These are phyloP conservation scores for Ophiostoma ips DNA, from an alignment of 2,329 filamentous ascomycete genomes.

Conservation along the genomic window DNA sequence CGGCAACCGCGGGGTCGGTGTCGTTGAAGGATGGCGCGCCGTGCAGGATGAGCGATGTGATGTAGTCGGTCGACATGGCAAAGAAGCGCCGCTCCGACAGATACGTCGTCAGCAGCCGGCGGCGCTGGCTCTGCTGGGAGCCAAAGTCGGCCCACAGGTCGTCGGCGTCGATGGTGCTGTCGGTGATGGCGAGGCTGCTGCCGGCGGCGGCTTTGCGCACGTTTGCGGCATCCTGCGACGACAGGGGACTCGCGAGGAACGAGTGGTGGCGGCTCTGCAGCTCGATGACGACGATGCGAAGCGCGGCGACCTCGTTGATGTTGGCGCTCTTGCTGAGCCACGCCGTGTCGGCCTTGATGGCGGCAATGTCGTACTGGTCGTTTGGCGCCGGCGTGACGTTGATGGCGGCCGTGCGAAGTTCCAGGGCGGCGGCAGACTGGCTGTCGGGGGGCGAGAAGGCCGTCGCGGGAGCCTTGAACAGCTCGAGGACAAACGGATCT, in stretches of 20 bases:
- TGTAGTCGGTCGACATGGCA: constrained; percentile 46
- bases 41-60: constrained; percentile 33
- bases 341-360: constrained; percentile 70
- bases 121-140: constrained; percentile 45
- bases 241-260: constrained; percentile 57
- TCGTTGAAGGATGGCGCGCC: constrained; percentile 14
- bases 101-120: constrained; percentile 57
- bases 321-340: constrained; percentile 72
- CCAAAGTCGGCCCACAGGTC: constrained; percentile 46
- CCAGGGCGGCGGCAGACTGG: constrained; percentile 57
- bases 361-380: constrained; percentile 56
- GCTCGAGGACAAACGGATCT: constrained; percentile 51
- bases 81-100: constrained; percentile 58
- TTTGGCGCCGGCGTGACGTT: constrained; percentile 58
- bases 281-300: constrained; percentile 70
- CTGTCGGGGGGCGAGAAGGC: constrained; percentile 51
- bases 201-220: constrained; percentile 56
- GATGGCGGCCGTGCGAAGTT: constrained; percentile 76
- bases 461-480: constrained; percentile 54
- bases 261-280: constrained; percentile 66
- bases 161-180: constrained; percentile 35
- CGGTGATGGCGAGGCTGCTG: constrained; percentile 19
- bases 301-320: constrained; percentile 68
- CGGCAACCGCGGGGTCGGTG: background rate
- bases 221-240: constrained; percentile 64